phyloP scores from a whole-genome alignment of 2,329 filamentous ascomycete genomes.

The Colletotrichum eleusines region DNA sequence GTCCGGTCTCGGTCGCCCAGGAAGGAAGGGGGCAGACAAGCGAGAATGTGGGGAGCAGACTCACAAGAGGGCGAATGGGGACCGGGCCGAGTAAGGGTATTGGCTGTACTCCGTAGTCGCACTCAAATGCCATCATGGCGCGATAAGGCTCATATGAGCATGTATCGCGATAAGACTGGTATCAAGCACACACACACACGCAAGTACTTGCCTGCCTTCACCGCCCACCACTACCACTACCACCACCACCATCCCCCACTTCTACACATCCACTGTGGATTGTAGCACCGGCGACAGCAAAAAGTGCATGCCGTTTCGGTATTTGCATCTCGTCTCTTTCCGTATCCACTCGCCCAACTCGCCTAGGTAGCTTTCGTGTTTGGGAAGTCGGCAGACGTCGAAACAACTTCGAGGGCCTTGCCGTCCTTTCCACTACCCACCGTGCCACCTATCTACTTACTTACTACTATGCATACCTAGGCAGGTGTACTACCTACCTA shows the following conservation, averaged over 20 bases:
- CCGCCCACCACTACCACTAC: constrained; percentile 8
- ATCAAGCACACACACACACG: neutral
- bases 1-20: constrained; percentile 37
- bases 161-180: constrained; percentile 39
- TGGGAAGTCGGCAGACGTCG: constrained; percentile 29
- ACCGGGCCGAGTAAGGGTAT: constrained; percentile 29
- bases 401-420: constrained; percentile 1
- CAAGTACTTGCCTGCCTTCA: neutral
- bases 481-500: too few relatives aligned
- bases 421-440: neutral
- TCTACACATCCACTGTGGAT: neutral
- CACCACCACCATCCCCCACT: neutral
- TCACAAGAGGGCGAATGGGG: neutral
- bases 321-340: constrained; percentile 31
- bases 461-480: too few relatives aligned
- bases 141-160: constrained; percentile 43
- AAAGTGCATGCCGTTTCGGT: constrained; percentile 27
- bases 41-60: constrained; percentile 6
- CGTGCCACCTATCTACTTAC: too few relatives aligned
- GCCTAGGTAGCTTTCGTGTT: constrained; percentile 32
- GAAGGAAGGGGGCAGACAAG: neutral
- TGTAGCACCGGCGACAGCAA: constrained; percentile 7
- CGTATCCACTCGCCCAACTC: constrained; percentile 32
- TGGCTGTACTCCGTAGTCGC: constrained; percentile 18
- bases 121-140: constrained; percentile 41